phyloP scores from a whole-genome alignment of 345 rosid genomes.

The Mercurialis annua region DNA sequence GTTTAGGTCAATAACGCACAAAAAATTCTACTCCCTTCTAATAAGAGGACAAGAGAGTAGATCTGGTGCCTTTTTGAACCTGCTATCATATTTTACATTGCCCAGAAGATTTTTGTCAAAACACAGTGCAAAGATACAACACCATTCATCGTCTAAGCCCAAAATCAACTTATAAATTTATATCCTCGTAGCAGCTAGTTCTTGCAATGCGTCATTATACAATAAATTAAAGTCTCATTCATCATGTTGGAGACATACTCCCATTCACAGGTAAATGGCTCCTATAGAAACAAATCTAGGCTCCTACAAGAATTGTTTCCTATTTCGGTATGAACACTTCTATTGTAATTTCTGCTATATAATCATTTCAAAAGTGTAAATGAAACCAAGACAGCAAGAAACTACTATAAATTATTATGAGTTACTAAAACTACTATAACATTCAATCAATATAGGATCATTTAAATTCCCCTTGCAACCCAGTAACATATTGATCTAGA shows the following conservation, averaged over 20 bases:
- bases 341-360: not conserved
- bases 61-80: not conserved
- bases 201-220: not conserved
- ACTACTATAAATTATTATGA: not conserved
- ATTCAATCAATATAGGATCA: not conserved
- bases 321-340: not conserved
- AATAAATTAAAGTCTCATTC: not conserved
- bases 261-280: not conserved
- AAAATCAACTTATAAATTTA: not conserved
- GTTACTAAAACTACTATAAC: not conserved
- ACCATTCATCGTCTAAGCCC: not conserved
- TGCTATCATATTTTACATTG: no score
- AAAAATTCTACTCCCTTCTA: not conserved
- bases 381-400: not conserved
- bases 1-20: not conserved
- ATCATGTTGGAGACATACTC: constrained; percentile 2
- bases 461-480: not conserved
- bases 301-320: not conserved
- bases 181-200: not conserved
- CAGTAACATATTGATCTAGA: not conserved
- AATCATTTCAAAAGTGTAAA: not conserved
- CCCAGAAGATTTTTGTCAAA: not conserved
- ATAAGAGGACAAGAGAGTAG: not conserved
- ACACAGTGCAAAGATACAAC: not conserved
- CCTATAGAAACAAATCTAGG: not conserved